Conservation (phyloP, 2,329 filamentous ascomycete genomes). For the Stachybotrys echinatus region DNA sequence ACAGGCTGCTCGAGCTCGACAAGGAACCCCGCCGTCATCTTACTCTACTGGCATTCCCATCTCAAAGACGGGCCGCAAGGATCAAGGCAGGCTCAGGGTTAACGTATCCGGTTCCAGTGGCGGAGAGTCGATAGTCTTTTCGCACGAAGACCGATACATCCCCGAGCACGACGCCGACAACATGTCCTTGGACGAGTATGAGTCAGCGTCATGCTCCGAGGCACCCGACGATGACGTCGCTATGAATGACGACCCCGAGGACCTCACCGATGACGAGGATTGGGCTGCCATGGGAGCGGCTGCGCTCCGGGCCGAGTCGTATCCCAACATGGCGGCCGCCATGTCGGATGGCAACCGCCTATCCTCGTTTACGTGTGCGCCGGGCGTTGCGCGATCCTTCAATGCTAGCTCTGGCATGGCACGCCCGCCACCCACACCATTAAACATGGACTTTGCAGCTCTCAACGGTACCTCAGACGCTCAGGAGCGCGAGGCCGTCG, state of each 20-base stretch:
- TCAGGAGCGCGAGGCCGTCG: conserved; percentile 76
- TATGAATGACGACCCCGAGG: conserved; percentile 72
- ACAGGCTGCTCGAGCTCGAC: conserved; percentile 46
- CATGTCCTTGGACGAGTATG: conserved; percentile 77
- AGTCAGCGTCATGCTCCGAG: conserved; percentile 71
- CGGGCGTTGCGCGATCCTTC: conserved; percentile 41
- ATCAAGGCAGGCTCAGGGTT: conserved; percentile 41
- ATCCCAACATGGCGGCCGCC: conserved; percentile 50
- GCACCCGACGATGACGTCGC: conserved; percentile 61
- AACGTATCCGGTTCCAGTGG: conserved; percentile 54
- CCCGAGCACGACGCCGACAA: conserved; percentile 85
- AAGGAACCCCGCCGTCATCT: conserved; percentile 32
- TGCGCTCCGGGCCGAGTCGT: conserved; percentile 66
- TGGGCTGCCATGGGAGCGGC: conserved; percentile 88
- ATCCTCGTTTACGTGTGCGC: conserved; percentile 41
- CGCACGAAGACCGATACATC: conserved; percentile 59
- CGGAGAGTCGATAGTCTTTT: conserved; percentile 70
- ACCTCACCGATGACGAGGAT: conserved; percentile 92
- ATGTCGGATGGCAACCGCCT: conserved; percentile 41
- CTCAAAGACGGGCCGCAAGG: conserved; percentile 36
- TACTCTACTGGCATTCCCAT: conserved; percentile 54
- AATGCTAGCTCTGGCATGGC: conserved; percentile 48
- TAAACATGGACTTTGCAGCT: conserved; percentile 46
- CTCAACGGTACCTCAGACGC: conserved; percentile 52
- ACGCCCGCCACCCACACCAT: conserved; percentile 43